Conservation (phyloP, 495 filamentous ascomycete genomes). For the Parmelia sp. region DNA sequence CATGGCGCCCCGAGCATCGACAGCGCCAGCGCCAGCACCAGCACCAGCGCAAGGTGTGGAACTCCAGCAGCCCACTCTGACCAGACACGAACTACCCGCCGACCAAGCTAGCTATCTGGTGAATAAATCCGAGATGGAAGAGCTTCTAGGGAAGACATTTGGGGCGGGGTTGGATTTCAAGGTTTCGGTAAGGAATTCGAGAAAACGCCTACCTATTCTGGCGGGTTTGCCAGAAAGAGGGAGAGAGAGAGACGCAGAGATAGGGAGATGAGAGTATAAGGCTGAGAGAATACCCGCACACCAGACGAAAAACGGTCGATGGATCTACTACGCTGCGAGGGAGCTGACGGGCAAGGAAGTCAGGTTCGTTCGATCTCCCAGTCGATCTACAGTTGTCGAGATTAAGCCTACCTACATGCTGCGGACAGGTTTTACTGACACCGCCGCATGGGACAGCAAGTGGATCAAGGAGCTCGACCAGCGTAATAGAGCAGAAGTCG, state of each 20-base stretch:
- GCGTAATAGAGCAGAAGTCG: not conserved
- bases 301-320: slow-evolving; percentile 12
- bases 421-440: too few species aligned
- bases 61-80: not conserved
- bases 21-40: too few species aligned
- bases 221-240: not conserved
- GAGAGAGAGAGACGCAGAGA: not conserved
- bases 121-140: not conserved
- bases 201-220: too few species aligned
- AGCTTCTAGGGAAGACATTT: not conserved
- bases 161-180: slow-evolving; percentile 2
- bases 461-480: not conserved
- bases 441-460: too few species aligned
- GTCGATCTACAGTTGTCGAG: too few species aligned
- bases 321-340: slow-evolving; percentile 12
- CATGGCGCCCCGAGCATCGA: too few species aligned
- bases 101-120: slow-evolving; percentile 1
- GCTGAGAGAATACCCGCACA: not conserved
- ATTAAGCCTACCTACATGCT: too few species aligned
- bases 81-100: not conserved
- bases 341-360: not conserved
- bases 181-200: not conserved
- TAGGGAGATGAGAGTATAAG: not conserved
- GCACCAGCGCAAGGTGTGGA: too few species aligned
- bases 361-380: too few species aligned